Evolutionary conservation across 208 protist species (phyloP), one percentile per base, ranked within the genome.

Genomic region (Acanthamoeba triangularis): DNA sequence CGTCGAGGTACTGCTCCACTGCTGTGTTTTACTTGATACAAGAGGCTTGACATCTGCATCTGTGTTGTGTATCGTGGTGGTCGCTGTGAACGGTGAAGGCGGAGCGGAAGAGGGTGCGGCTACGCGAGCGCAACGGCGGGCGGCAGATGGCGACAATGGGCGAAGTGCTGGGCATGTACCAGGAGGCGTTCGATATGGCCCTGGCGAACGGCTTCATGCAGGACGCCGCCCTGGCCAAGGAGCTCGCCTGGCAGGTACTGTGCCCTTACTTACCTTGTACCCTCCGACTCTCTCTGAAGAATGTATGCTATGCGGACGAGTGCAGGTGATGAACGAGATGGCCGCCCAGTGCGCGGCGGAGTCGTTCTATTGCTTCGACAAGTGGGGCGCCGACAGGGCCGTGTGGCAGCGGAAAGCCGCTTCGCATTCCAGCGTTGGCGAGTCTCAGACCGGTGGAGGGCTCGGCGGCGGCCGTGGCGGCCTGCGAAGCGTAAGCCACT

Each of bases 221-320:
- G 88, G 88, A 93, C 65, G 88, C 88, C 44, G 88, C 88, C 11
- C 61, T 93, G 23, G 88, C 88, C 44, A 74, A 93, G 33, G 88
- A 93, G 65, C 88, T 93, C 88, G 76, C 61, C 6, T 88, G 80
- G 80, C 80, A 88, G 80, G 28, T 65, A n/a, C 56, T 20, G 56
- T 63, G 13, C 20, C 0, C 28, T 8, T n/a, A 63, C 10, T 54
- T 54, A 54, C 49, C 2, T 41, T 41, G 3, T 4, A 3, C 1
- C 37, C 37, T 41, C 37, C 37, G 37, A 3, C 2, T 41, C 37
- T 41, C 37, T 41, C 37, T 41, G 3, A 41, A 41, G 37, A 41
- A 41, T 41, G 37, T 41, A 41, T 41, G 37, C 37, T 4, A 41
- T 41, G 37, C 37, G 37, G 37, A 3, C 3, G 37, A 41, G 37